These are phyloP conservation scores for Suillus alpinus DNA, from an alignment of 768 basidiomycete genomes.

Conservation along the genomic window DNA sequence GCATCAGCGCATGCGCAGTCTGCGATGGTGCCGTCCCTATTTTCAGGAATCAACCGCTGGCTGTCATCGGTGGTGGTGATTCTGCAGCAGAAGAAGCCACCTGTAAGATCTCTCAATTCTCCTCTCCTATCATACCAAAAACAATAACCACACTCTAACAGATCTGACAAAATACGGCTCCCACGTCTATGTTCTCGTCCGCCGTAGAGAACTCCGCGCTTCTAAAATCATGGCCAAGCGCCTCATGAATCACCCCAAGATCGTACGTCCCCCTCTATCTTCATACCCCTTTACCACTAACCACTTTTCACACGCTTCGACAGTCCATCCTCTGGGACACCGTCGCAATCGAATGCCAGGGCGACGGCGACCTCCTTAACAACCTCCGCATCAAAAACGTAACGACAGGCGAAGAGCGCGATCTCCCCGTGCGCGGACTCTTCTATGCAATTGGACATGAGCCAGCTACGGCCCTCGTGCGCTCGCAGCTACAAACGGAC, in stretches of 20 bases:
- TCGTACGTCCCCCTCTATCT: slow-evolving; percentile 49
- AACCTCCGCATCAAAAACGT: slow-evolving; percentile 84
- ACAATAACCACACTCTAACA: slow-evolving; percentile 24
- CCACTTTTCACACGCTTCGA: not conserved
- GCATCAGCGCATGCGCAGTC: slow-evolving; percentile 97
- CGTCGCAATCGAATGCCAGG: slow-evolving; percentile 87
- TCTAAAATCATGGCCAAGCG: slow-evolving; percentile 99
- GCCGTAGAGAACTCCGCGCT: slow-evolving; percentile 88
- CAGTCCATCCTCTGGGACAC: slow-evolving; percentile 92
- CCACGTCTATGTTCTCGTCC: slow-evolving; percentile 94
- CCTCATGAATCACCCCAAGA: slow-evolving; percentile 83
- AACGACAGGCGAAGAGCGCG: slow-evolving; percentile 73
- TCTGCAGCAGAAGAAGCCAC: slow-evolving; percentile 99
- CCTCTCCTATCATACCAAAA: not conserved
- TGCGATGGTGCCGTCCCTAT: slow-evolving; percentile 99
- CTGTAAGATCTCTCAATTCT: slow-evolving; percentile 50
- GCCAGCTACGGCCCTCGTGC: slow-evolving; percentile 86
- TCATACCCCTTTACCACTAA: not conserved
- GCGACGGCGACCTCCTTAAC: slow-evolving; percentile 90
- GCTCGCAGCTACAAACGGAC: slow-evolving; percentile 85
- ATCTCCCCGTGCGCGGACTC: slow-evolving; percentile 85
- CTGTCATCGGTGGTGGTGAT: slow-evolving; percentile 97
- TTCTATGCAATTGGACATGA: slow-evolving; percentile 98
- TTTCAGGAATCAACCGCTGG: slow-evolving; percentile 94
- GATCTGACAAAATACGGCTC: slow-evolving; percentile 96